Evolutionary conservation across 1,284 basidiomycete genomes (phyloP), one percentile per base, ranked within the genome.

Genomic region (Pyrrhoderma lamaoense): DNA sequence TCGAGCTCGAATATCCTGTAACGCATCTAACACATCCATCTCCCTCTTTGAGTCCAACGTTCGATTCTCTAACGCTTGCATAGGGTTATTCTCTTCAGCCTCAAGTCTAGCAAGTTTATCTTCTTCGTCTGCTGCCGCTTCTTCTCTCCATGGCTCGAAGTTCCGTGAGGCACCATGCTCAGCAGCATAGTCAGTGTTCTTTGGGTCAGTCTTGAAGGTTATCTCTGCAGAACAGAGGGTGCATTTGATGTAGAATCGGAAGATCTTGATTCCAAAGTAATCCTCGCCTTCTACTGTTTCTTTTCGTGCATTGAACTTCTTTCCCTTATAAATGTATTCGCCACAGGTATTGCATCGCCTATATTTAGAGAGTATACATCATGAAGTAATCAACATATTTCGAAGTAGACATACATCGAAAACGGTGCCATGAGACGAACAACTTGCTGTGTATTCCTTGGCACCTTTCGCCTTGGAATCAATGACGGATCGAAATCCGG

Each of bases 371-470:
- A 8, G 27, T 16, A 2, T 46, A n/a, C 9, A 38, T 16, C 16
- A 18, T n/a, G 50, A 47, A 55, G 53, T 47, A 7, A 45, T 64
- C 27, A 58, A 37, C 31, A 18, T 21, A 38, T n/a, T 14, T 37
- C 11, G 18, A 40, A 9, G 38, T 38, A 49, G 9, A 69, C 77
- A 49, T 59, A 82, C 95, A 99, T 99, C 13, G 91, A 94, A 68
- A 96, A 99, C 0, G 95, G 95, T 4, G 96, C 94, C 95, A 99
- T 99, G 44, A 99, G 80, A 76, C 94, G 90, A 56, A 99, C 93
- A 52, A 93, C 89, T 70, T 95, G 91, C 65, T 98, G 95, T 16
- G 85, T 83, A 67, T 96, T 95, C 75, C 89, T 93, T 51, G 87
- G 85, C 54, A 80, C 77, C 65, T 88, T 92, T 61, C 93, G 75